phyloP scores from a whole-genome alignment of 257 asterid genomes.

The Primulina huaijiensis region DNA sequence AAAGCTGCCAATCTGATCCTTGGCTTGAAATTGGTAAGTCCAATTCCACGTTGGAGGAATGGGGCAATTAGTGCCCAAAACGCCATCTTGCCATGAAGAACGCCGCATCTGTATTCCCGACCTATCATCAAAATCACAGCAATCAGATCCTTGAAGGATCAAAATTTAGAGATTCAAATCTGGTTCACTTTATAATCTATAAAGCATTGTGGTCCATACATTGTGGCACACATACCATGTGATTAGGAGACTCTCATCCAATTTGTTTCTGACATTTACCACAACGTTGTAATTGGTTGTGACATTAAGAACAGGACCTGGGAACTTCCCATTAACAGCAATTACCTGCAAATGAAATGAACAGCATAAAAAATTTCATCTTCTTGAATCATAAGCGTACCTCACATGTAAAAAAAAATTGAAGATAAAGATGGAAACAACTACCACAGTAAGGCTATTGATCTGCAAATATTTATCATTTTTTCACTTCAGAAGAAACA shows the following conservation, averaged over 20 bases:
- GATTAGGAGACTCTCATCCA: conserved; percentile 75
- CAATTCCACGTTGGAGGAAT: conserved; percentile 77
- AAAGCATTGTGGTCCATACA: not conserved
- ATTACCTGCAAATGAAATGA: conserved; percentile 63
- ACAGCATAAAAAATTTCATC: not conserved
- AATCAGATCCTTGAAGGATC: not conserved
- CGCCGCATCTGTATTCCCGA: conserved; percentile 94
- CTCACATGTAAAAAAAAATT: not conserved
- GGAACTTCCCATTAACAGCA: conserved; percentile 82
- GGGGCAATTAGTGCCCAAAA: conserved; percentile 91
- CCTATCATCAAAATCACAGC: conserved; percentile 41
- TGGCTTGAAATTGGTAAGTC: conserved; percentile 95
- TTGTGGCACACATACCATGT: conserved; percentile 58
- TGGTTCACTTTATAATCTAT: not conserved
- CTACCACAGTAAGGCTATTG: not conserved
- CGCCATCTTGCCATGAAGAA: conserved; percentile 92
- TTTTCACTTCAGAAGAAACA: not conserved
- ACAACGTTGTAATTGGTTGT: conserved; percentile 87
- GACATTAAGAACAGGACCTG: conserved; percentile 78
- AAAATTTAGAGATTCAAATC: not conserved
- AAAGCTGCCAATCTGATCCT: conserved; percentile 96
- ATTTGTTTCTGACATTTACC: conserved; percentile 72
- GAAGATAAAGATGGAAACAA: not conserved
- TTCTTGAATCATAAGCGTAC: not conserved
- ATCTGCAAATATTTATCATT: not conserved